phyloP scores from a whole-genome alignment of 164 flowering plant genomes.

The Nelumbo lutea region DNA sequence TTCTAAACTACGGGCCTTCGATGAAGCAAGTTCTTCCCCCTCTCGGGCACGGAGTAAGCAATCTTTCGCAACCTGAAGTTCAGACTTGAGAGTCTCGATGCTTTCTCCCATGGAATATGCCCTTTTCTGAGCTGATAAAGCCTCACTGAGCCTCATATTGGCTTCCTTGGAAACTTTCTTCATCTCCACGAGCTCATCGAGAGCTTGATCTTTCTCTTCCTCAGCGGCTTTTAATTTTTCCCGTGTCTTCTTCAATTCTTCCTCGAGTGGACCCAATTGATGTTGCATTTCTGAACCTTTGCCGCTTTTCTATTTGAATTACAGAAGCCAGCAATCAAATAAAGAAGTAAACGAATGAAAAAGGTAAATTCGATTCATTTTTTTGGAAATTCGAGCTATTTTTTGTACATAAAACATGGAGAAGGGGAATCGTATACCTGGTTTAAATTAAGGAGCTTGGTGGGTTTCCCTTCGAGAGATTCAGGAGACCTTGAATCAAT shows the following conservation, averaged over 20 bases:
- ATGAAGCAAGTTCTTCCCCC: conserved; percentile 23
- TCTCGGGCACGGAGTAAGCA: conserved; percentile 24
- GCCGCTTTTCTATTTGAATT: conserved; percentile 17
- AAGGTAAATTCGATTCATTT: neutral
- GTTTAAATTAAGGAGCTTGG: conserved; percentile 11
- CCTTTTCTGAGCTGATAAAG: neutral
- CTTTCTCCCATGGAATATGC: conserved; percentile 11
- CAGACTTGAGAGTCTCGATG: conserved; percentile 29
- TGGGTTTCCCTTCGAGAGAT: conserved; percentile 8
- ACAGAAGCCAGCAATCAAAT: conserved; percentile 1
- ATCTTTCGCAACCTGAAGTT: conserved; percentile 32
- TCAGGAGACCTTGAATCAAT: neutral
- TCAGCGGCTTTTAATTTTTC: conserved; percentile 27
- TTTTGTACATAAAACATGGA: neutral
- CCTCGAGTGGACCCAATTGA: conserved; percentile 30
- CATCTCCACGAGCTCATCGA: conserved; percentile 37
- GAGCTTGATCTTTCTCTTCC: conserved; percentile 35
- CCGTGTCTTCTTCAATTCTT: conserved; percentile 30
- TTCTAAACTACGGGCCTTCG: conserved; percentile 17
- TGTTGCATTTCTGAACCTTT: conserved; percentile 32
- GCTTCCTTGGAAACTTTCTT: conserved; percentile 38
- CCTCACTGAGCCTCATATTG: conserved; percentile 29
- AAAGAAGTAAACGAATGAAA: neutral
- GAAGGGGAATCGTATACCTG: conserved; percentile 7
- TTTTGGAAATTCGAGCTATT: neutral